phyloP scores from a whole-genome alignment of 371 early-diverging fungal genomes.

The Synchytrium microbalum region DNA sequence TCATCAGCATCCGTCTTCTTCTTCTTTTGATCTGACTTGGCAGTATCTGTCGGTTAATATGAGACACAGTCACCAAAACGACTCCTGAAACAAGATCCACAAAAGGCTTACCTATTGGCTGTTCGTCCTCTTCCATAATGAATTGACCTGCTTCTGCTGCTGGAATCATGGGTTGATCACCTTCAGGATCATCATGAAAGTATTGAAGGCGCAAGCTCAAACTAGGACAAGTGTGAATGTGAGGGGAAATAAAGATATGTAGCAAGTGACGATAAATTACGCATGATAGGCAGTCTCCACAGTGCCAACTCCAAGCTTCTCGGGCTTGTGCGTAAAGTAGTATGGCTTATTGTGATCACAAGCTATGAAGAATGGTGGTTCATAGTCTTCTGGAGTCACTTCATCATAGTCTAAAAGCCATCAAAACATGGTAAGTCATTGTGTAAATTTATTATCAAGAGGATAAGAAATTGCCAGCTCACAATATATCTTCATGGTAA shows the following conservation, averaged over 20 bases:
- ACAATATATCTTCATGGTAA: conserved; percentile 35
- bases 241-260: background rate
- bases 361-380: conserved; percentile 39
- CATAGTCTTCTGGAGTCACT: conserved; percentile 38
- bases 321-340: conserved; percentile 22
- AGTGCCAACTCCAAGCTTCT: conserved; percentile 27
- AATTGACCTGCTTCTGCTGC: background rate
- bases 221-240: background rate
- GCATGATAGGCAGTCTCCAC: conserved; percentile 36
- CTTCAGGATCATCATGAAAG: background rate
- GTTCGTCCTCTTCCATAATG: background rate
- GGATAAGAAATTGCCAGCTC: no score
- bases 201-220: background rate
- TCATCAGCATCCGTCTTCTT: background rate
- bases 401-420: conserved; percentile 22
- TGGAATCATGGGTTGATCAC: background rate
- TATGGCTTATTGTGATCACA: conserved; percentile 21
- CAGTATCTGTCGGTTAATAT: background rate
- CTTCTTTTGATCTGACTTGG: background rate
- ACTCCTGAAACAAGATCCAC: background rate
- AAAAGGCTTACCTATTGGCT: background rate
- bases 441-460: background rate
- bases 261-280: conserved; percentile 8
- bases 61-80: background rate
- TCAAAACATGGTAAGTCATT: background rate